Percentiles rank a stretch among this genome's conserved stretches.
Evolutionary conservation across 2,329 filamentous ascomycete genomes (phyloP).

Genomic region (Graphilbum ipis-grandicollis): DNA sequence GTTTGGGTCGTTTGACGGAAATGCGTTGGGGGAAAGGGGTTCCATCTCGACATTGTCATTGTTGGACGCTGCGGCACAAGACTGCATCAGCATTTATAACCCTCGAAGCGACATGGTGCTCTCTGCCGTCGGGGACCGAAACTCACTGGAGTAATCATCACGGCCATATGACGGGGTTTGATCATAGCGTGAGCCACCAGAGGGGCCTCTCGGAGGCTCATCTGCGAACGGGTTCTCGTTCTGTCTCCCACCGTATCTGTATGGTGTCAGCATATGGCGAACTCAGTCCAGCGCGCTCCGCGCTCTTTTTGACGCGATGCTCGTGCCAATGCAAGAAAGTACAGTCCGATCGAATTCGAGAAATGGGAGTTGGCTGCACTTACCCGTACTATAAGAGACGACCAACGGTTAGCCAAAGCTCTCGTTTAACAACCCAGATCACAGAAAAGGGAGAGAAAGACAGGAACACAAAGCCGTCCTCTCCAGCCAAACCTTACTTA

Average conservation of each 20-base stretch:
- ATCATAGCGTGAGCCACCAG: conserved; percentile 11
- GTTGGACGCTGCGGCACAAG: background rate
- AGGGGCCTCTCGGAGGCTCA: conserved; percentile 16
- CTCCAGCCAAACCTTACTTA: conserved; percentile 19
- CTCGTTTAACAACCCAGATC: too few relatives aligned
- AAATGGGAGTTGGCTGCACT: conserved; percentile 13
- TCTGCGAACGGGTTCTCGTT: conserved; percentile 49
- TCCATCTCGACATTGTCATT: conserved; percentile 53
- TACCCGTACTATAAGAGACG: conserved; percentile 40
- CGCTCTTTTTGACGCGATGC: too few relatives aligned
- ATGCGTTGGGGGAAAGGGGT: conserved; percentile 37
- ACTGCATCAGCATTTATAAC: background rate
- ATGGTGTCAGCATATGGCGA: too few relatives aligned
- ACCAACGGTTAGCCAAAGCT: conserved; percentile 14
- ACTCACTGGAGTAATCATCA: conserved; percentile 20
- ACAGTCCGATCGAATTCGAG: background rate
- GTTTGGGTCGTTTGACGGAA: conserved; percentile 42
- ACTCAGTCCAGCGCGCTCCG: too few relatives aligned
- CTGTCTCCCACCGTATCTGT: conserved; percentile 36
- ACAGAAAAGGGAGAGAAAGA: too few relatives aligned
- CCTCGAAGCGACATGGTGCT: too few relatives aligned
- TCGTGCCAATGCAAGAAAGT: too few relatives aligned
- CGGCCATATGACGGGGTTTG: conserved; percentile 15
- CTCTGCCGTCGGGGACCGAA: too few relatives aligned
- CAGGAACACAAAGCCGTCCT: too few relatives aligned